Percentiles rank a stretch among this genome's conserved stretches.
Evolutionary conservation across 2,329 filamentous ascomycete species (phyloP).

Genomic region (Xylaria sp.): DNA sequence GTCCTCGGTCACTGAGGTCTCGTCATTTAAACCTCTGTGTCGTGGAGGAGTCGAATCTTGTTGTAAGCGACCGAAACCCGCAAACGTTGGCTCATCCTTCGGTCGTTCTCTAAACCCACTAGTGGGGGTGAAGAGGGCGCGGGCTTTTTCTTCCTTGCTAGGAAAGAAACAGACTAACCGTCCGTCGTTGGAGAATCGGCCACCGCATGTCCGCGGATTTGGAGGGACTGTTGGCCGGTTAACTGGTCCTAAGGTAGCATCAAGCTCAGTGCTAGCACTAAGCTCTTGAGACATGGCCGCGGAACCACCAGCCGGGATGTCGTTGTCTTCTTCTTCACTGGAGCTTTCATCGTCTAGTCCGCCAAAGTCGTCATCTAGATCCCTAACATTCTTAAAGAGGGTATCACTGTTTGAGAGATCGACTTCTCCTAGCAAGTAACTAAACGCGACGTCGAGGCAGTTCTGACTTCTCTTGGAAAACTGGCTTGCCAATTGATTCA

Average conservation of each 20-base stretch:
- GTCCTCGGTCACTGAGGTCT: constrained; percentile 63
- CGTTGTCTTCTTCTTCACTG: constrained; percentile 80
- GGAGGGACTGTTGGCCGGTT: constrained; percentile 67
- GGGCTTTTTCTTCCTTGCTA: constrained; percentile 71
- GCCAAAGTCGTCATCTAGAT: constrained; percentile 68
- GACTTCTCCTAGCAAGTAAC: constrained; percentile 71
- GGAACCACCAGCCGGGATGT: constrained; percentile 63
- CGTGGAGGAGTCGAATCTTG: constrained; percentile 62
- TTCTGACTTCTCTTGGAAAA: constrained; percentile 69
- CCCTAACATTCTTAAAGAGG: constrained; percentile 72
- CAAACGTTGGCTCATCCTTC: constrained; percentile 67
- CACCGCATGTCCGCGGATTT: constrained; percentile 68
- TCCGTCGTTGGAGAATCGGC: constrained; percentile 70
- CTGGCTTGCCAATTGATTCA: constrained; percentile 66
- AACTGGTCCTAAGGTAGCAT: constrained; percentile 63
- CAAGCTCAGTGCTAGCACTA: constrained; percentile 63
- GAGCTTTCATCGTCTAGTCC: constrained; percentile 79
- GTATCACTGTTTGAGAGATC: constrained; percentile 70
- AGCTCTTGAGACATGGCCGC: constrained; percentile 72
- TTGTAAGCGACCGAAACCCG: constrained; percentile 66
- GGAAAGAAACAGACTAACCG: constrained; percentile 75
- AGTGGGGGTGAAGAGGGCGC: constrained; percentile 59
- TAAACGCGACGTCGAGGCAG: constrained; percentile 70
- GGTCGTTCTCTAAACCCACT: constrained; percentile 60
- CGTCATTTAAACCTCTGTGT: constrained; percentile 60